Base-by-base conservation (phyloP, 768 basidiomycete genomes). In the Hericium alpestre region DNA sequence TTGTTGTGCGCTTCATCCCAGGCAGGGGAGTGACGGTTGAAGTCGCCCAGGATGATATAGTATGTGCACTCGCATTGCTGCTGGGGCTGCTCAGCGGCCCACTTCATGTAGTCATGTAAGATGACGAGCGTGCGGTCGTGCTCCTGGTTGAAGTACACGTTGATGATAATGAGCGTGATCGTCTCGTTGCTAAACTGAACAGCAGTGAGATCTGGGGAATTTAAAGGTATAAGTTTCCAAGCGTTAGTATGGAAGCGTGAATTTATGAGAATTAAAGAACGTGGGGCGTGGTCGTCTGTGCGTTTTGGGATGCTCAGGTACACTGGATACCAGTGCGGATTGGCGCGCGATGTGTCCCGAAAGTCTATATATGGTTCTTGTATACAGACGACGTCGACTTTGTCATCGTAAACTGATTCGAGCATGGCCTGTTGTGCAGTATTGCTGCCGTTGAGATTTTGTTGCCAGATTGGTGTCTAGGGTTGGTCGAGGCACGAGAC, bases 311-410 rank as follows among this genome's bases (percentile, higher is more conserved):
- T 6, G 0, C 62, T 11, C 0, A 71, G 71, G 64, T 71, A 71
- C n/a, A 70, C 43, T 0, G 59, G 20, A 0, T 41, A 25, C 61
- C 62, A 72, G 9, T 56, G 13, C 0, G 23, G 23, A 4, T 50
- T 60, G 12, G 60, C 59, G 0, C 55, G 54, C 4, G 68, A 65
- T 15, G 63, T 51, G 0, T 56, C 41, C 1, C 63, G 47, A 38
- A 38, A 47, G 58, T 70, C 67, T 2, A 71, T 58, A 57, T 68
- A 64, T 1, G 73, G 75, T 66, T 77, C 76, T 61, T 78, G 75
- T 10, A 76, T 15, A 0, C 65, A 57, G 0, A 74, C 38, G 0
- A 78, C 64, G 59, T 77, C 70, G 48, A 58, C 69, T 5, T 68
- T 23, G 0, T 46, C 5, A 0, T 57, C 53, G 2, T 6, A 18